A percentile compares a stretch with the other conserved stretches of the same genome.
These are phyloP conservation scores for Colletotrichum truncatum DNA, from an alignment of 2,329 filamentous ascomycete genomes.

Conservation along the genomic window DNA sequence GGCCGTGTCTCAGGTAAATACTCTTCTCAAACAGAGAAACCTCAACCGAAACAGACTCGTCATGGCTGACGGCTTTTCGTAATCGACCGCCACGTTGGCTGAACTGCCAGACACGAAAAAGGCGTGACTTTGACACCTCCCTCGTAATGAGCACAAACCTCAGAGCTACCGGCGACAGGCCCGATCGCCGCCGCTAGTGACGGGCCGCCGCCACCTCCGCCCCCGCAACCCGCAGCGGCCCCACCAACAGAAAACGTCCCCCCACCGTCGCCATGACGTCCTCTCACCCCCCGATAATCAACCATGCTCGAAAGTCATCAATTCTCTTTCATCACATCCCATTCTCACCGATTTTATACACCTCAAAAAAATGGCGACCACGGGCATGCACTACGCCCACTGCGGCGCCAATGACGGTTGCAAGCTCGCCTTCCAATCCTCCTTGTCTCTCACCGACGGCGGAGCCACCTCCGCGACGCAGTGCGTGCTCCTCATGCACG, in stretches of 20 bases:
- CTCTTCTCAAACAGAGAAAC: no score
- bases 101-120: no score
- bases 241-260: slow-evolving; percentile 21
- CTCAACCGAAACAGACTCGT: no score
- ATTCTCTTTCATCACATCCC: neutral
- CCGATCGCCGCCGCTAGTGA: slow-evolving; percentile 7
- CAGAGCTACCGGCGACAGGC: neutral
- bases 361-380: neutral
- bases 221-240: slow-evolving; percentile 15
- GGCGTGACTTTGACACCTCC: neutral
- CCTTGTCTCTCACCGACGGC: slow-evolving; percentile 36
- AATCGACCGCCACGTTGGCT: no score
- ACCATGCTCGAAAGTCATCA: neutral
- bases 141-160: neutral
- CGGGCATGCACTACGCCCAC: slow-evolving; percentile 41
- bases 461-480: slow-evolving; percentile 8
- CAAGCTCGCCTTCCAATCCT: slow-evolving; percentile 45
- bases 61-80: no score
- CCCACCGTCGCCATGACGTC: slow-evolving; percentile 17
- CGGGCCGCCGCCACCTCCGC: slow-evolving; percentile 6
- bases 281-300: slow-evolving; percentile 3
- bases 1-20: no score
- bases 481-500: slow-evolving; percentile 48
- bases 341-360: neutral
- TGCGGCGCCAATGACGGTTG: slow-evolving; percentile 43